A percentile compares a stretch with the other conserved stretches of the same genome.
These are phyloP conservation scores for Chenopodium album DNA, from an alignment of 148 eudicot genomes.

Conservation along the genomic window DNA sequence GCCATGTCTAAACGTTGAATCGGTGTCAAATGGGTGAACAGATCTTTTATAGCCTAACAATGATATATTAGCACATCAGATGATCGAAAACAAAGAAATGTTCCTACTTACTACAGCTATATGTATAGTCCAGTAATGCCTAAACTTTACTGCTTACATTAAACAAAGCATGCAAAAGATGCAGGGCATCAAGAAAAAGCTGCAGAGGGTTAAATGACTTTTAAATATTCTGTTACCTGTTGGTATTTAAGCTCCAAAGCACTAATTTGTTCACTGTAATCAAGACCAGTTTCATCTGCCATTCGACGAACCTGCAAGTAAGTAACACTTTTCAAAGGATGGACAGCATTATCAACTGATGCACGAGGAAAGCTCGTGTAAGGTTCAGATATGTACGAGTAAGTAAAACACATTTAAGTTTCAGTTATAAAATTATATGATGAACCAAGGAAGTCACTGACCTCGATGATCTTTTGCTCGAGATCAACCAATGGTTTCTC, in stretches of 20 bases:
- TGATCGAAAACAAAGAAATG: background rate
- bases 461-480: constrained; percentile 69
- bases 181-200: background rate
- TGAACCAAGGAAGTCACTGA: background rate
- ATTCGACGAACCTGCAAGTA: constrained; percentile 63
- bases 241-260: constrained; percentile 72
- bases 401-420: background rate
- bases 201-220: background rate
- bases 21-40: constrained; percentile 72
- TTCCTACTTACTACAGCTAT: background rate
- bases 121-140: background rate
- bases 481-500: constrained; percentile 42
- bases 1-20: constrained; percentile 87
- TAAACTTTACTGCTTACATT: background rate
- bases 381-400: background rate
- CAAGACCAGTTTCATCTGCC: constrained; percentile 86
- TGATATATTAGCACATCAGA: constrained; percentile 8
- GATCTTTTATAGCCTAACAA: constrained; percentile 65
- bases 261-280: constrained; percentile 72
- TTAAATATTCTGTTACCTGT: constrained; percentile 39
- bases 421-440: background rate
- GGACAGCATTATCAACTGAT: background rate
- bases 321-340: background rate
- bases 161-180: background rate
- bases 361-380: background rate